Percentiles rank a stretch among this genome's conserved stretches.
These are phyloP conservation scores for Rutstroemia sp. DNA, from an alignment of 2,329 filamentous ascomycete genomes.

Conservation along the genomic window DNA sequence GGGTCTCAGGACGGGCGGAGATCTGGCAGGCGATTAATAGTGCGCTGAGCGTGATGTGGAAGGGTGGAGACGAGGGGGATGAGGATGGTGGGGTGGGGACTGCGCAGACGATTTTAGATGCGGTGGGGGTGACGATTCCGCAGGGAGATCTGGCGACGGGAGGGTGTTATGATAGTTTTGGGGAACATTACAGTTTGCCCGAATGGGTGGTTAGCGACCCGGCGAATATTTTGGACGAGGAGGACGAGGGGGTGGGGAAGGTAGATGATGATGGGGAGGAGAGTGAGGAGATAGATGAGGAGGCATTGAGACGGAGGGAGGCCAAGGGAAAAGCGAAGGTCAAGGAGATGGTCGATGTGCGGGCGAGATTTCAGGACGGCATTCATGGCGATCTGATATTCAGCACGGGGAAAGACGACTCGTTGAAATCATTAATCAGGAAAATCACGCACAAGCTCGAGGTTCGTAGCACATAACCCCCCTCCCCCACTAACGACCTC, in stretches of 20 bases:
- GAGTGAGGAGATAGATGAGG: slow-evolving; percentile 22
- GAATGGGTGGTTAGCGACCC: slow-evolving; percentile 58
- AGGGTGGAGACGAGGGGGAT: slow-evolving; percentile 30
- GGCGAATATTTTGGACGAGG: slow-evolving; percentile 13
- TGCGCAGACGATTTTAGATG: slow-evolving; percentile 74
- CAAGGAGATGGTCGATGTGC: slow-evolving; percentile 21
- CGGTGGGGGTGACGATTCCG: slow-evolving; percentile 67
- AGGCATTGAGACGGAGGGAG: slow-evolving; percentile 43
- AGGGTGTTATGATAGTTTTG: slow-evolving; percentile 61
- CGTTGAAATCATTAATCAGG: slow-evolving; percentile 54
- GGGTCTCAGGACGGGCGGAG: slow-evolving; percentile 69
- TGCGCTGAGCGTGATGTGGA: slow-evolving; percentile 61
- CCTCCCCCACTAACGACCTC: neutral
- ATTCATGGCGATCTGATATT: slow-evolving; percentile 57
- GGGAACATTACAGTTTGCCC: slow-evolving; percentile 62
- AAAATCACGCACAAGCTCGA: slow-evolving; percentile 56
- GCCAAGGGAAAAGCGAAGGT: slow-evolving; percentile 34
- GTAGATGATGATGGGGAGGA: slow-evolving; percentile 20
- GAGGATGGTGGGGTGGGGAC: slow-evolving; percentile 44
- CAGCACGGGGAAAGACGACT: slow-evolving; percentile 49
- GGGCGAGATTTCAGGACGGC: slow-evolving; percentile 28
- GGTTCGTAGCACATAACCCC: slow-evolving; percentile 38
- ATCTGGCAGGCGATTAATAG: slow-evolving; percentile 71
- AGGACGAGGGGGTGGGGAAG: slow-evolving; percentile 27
- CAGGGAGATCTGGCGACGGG: slow-evolving; percentile 63